A percentile compares a stretch with the other conserved stretches of the same genome.
These are phyloP conservation scores for Apiospora sp. DNA, from an alignment of 2,329 filamentous ascomycete species.

Conservation along the genomic window DNA sequence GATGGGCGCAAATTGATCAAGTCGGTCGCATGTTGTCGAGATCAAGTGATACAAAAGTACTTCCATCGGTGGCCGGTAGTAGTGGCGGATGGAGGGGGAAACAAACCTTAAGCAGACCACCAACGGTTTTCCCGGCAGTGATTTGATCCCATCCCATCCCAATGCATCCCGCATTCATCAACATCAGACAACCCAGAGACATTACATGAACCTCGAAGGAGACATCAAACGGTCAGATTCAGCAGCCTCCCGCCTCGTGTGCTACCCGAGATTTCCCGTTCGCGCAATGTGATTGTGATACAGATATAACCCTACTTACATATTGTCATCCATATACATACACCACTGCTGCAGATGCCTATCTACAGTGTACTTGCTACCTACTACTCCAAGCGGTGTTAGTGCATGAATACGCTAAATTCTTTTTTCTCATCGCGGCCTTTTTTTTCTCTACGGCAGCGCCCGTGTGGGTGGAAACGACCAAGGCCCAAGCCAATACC, in stretches of 20 bases:
- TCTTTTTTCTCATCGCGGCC: neutral
- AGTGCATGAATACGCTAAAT: slow-evolving; percentile 17
- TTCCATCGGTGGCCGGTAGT: neutral
- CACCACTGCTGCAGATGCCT: neutral
- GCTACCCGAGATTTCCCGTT: neutral
- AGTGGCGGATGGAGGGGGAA: slow-evolving; percentile 14
- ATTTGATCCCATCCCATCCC: neutral
- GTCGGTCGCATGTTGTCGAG: neutral
- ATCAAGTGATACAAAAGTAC: slow-evolving; percentile 16
- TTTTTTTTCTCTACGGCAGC: slow-evolving; percentile 6
- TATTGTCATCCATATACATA: neutral
- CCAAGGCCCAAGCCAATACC: slow-evolving; percentile 8
- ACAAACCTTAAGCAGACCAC: slow-evolving; percentile 19
- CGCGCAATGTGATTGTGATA: neutral
- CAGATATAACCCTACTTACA: neutral
- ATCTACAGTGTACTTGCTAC: neutral
- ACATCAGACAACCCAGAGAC: neutral
- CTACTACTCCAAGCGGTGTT: neutral
- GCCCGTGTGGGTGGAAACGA: slow-evolving; percentile 15
- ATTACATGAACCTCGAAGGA: neutral
- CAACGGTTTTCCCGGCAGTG: neutral
- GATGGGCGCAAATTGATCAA: neutral
- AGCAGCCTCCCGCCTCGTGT: neutral
- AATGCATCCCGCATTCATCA: neutral
- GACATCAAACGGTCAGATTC: slow-evolving; percentile 7